Base-by-base conservation (phyloP, 805 yeast genomes). In the Barnettozyma populi region DNA sequence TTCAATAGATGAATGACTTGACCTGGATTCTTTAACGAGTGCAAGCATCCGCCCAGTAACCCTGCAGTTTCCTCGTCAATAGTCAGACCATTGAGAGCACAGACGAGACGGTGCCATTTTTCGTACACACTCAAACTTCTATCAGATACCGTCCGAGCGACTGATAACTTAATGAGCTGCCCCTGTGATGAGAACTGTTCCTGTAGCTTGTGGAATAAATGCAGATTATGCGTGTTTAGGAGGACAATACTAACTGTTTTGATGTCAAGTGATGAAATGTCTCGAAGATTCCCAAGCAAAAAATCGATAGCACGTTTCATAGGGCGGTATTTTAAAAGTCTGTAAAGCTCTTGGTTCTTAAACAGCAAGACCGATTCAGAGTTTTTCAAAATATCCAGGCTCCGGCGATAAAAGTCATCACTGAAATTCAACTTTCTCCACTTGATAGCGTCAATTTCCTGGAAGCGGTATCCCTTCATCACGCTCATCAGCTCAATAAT, bases 311-410 rank as follows among this genome's bases (percentile, higher is more conserved):
- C 43, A 11, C n/a, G 13, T 21, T 41, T 41, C 42, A 42, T 32
- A 13, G 44, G 36, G n/a, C 40, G 27, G 14, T 11, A n/a, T 29
- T 50, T 50, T 37, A 52, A 10, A 23, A 49, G 32, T 38, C 48
- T 52, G 34, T 45, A 39, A 11, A 51, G 40, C 29, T 50, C 49
- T 7, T 47, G 41, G 35, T 49, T 45, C 45, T 51, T 45, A 36
- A 55, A 43, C 10, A 47, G 45, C 14, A 40, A 10, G 16, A 41
- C 16, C 10, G 50, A 32, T 6, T 18, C 14, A 5, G 41, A 20
- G 16, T 41, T 35, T 13, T 20, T 9, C 11, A 56, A 29, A 7
- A 27, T 10, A 1, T 41, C 42, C 13, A 55, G 42, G 2, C 49
- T 35, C 14, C 46, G 41, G 1, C 34, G 29, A 36, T 47, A 45